Evolutionary conservation across 2,329 filamentous ascomycete genomes (phyloP).

Genomic region (Zymoseptoria brevis): DNA sequence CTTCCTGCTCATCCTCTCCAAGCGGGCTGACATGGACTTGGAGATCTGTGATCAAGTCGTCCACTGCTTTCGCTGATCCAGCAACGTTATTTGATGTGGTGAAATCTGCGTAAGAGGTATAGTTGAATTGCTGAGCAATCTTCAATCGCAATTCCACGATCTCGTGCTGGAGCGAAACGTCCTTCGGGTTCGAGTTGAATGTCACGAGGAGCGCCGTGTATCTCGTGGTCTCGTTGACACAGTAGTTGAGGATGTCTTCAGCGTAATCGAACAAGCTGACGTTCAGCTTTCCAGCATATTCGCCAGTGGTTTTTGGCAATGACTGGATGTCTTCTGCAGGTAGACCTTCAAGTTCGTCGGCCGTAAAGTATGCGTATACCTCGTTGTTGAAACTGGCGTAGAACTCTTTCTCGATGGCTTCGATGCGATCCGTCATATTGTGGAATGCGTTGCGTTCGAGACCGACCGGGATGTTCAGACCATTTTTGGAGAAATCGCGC

Average conservation of each 20-base stretch:
- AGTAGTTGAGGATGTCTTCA: neutral
- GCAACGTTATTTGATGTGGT: neutral
- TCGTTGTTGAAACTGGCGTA: conserved; percentile 63
- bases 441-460: conserved; percentile 67
- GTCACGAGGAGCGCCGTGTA: neutral
- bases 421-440: conserved; percentile 70
- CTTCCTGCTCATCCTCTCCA: neutral
- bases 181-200: neutral
- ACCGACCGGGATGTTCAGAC: conserved; percentile 59
- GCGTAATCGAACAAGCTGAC: conserved; percentile 30
- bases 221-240: neutral
- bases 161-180: conserved; percentile 1
- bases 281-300: conserved; percentile 57
- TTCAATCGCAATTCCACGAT: conserved; percentile 1
- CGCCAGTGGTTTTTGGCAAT: conserved; percentile 62
- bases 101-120: neutral
- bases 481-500: conserved; percentile 65
- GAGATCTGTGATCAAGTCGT: neutral
- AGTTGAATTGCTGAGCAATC: conserved; percentile 1
- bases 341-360: conserved; percentile 64
- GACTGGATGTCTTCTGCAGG: conserved; percentile 56
- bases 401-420: conserved; percentile 58
- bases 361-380: conserved; percentile 66
- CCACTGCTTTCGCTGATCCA: conserved; percentile 1
- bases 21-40: neutral